A percentile compares a stretch with the other conserved stretches of the same genome.
Conservation (phyloP, 2,329 filamentous ascomycete genomes). For the Curvularia sp. region DNA sequence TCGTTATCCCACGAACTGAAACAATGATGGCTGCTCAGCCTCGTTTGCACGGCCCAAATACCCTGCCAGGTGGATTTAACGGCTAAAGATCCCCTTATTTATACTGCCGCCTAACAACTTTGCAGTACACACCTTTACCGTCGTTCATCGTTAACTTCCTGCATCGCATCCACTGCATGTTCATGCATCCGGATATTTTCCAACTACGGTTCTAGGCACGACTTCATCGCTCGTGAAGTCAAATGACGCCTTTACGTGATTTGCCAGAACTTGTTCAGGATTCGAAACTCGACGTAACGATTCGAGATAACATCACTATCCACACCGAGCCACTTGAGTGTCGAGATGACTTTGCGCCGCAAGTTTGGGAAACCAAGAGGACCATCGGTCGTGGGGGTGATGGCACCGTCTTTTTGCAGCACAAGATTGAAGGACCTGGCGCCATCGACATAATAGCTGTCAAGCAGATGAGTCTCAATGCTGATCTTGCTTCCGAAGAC, state of each 20-base stretch:
- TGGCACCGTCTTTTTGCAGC: background rate
- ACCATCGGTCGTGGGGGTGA: background rate
- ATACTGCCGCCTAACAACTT: background rate
- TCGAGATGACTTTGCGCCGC: background rate
- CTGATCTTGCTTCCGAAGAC: background rate
- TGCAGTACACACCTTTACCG: background rate
- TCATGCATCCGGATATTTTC: background rate
- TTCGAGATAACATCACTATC: background rate
- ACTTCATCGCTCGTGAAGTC: background rate
- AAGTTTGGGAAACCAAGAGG: background rate
- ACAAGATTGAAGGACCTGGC: background rate
- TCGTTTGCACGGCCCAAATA: background rate
- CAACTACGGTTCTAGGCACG: too few species aligned
- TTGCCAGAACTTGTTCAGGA: background rate
- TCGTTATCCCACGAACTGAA: background rate
- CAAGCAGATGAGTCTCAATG: background rate
- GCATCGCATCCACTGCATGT: background rate
- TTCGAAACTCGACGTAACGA: background rate
- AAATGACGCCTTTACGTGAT: background rate
- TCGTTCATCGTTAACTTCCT: background rate
- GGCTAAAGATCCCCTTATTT: background rate
- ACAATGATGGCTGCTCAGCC: background rate
- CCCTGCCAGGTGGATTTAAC: background rate
- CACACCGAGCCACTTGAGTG: background rate
- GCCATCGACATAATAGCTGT: background rate